Evolutionary conservation across 2,329 filamentous ascomycete genomes (phyloP), one percentile per base, ranked within the genome.

Genomic region (Stagonosporopsis tanaceti): DNA sequence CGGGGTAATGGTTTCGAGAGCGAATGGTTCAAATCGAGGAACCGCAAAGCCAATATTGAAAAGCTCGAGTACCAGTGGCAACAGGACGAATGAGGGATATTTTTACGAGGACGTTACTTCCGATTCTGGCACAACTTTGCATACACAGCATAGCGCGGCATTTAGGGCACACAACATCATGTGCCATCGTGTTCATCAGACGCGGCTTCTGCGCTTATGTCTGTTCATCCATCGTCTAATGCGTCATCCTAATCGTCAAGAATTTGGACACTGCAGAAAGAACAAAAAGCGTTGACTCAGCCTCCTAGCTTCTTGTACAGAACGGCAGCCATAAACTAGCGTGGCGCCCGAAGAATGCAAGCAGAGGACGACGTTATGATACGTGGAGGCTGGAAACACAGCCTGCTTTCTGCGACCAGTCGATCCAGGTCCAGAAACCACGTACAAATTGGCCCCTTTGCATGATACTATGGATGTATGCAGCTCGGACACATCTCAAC

Each of bases 41-140:
- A 97, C 75, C 82, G 87, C 65, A 86, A 86, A 65, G 87, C 88
- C 69, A 87, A 93, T 73, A 87, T 90, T 67, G 90, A 91, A 76
- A 89, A 89, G 30, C 77, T 98, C 70, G 88, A 94, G 68, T 98
- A 97, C 77, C 87, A 90, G 30, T 99, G 94, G 95, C 92, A 97
- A 81, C 95, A 96, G 89, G 95, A 97, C 79, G 91, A 93, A 77
- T 95, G 59, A 25, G 27, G 20, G 6, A 30, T 20, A 15, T 15
- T 2, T 11, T 2, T 8, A n/a, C 24, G 15, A 42, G 17, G 15
- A 46, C 22, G 9, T 41, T 22, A 39, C 14, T 30, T 2, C 17
- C 15, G 6, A n/a, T 25, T 11, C 7, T 17, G 9, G 37, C 28
- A 51, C 25, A 20, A 9, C 42, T 48, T 53, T 38, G 35, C 22